phyloP scores from a whole-genome alignment of 2,329 filamentous ascomycete species.

The Xylaria sp. region DNA sequence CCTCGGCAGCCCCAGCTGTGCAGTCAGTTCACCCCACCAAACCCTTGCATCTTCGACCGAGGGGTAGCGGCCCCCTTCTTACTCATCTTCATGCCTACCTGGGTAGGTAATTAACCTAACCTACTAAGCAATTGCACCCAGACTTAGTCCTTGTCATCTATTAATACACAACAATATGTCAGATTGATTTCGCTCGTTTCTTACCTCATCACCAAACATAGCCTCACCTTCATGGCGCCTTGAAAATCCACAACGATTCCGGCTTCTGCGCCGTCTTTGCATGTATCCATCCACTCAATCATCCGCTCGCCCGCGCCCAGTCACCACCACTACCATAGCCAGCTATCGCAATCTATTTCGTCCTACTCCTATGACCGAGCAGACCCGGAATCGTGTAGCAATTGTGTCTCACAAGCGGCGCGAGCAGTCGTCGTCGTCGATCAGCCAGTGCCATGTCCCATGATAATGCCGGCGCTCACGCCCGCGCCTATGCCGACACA shows the following conservation, averaged over 20 bases:
- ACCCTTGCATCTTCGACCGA: constrained; percentile 1
- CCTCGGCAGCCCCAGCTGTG: too few species aligned
- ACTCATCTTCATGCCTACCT: constrained; percentile 1
- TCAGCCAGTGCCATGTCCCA: constrained; percentile 24
- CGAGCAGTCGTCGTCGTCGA: neutral
- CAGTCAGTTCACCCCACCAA: too few species aligned
- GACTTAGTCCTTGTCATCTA: constrained; percentile 4
- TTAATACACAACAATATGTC: neutral
- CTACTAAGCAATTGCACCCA: neutral
- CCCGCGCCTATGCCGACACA: constrained; percentile 36
- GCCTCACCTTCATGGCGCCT: too few species aligned
- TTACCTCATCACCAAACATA: too few species aligned
- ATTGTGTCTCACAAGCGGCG: constrained; percentile 3
- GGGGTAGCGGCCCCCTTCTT: neutral
- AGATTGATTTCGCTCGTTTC: too few species aligned
- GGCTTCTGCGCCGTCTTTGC: too few species aligned
- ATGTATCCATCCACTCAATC: too few species aligned
- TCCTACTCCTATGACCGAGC: constrained; percentile 10
- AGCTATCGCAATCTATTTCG: neutral
- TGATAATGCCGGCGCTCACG: constrained; percentile 16
- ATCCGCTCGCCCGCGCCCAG: too few species aligned
- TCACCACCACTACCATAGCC: too few species aligned
- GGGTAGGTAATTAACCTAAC: neutral
- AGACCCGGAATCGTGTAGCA: neutral
- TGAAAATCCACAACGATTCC: too few species aligned